Base-by-base conservation (phyloP, 192 early-diverging fungal species). In the Coemansia sp. region DNA sequence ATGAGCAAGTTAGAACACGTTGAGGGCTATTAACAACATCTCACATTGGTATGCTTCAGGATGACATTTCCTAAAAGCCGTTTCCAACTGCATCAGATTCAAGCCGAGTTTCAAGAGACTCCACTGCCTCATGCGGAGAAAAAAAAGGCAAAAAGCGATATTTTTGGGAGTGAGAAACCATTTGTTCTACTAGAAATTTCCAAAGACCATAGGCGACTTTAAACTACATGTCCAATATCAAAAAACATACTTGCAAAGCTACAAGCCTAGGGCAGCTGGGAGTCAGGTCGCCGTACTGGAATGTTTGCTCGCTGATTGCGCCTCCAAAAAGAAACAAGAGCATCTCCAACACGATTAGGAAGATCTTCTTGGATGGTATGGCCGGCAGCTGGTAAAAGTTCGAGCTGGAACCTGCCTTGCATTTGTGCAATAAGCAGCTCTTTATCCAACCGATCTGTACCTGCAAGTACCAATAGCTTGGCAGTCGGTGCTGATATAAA, bases 341-440 rank as follows among this genome's bases (percentile, higher is more conserved):
- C 68, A 8, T 72, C 63, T 5, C 87, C 91, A 41, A 89, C 86
- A 29, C 79, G 84, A 2, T 85, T 78, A 0, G 92, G 92, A 7
- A 80, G 76, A 64, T 93, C 92, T 67, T 93, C 92, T 65, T 93
- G 91, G 18, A 94, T 76, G 41, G 86, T 86, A 63, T 94, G 93
- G 15, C 92, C 92, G 15, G 88, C 85, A 3, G 90, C 90, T 0
- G 87, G 89, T 22, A 93, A 82, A 0, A 94, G 77, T 29, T 88
- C 67, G 47, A 94, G 67, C 73, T 94, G 93, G 67, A 93, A 94
- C 78, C 91, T 93, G 77, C 88, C 93, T 78, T 94, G 93, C 93
- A 94, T 94, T 66, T 93, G 92, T 1, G 87, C 92, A 76, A 94
- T 92, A 62, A 88, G 88, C 51, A 94, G 82, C 18, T 88, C 83